Base-by-base conservation (phyloP, 2,329 filamentous ascomycete species). In the Colletotrichum sp. region DNA sequence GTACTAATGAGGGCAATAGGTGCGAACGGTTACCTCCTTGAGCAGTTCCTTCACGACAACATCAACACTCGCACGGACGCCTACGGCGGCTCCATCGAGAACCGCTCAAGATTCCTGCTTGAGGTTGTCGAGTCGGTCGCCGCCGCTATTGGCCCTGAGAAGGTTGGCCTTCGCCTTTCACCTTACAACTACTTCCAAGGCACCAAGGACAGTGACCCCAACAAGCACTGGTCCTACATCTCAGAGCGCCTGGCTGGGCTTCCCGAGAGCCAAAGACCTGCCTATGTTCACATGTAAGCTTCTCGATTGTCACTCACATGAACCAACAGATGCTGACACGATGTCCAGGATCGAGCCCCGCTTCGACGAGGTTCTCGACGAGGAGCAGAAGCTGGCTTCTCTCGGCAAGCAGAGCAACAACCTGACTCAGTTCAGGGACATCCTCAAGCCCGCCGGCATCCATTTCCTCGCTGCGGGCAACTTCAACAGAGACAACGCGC, bases 11-110 rank as follows among this genome's bases (percentile, higher is more conserved):
- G 13, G 0, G 1, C 1, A 3, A 36, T 2, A 73, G 71, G 80
- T 0, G 89, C 88, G 0, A 91, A 92, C 69, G 90, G 90, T 0
- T 93, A 93, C 74, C 83, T 93, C 0, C 80, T 92, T 6, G 90
- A 91, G 62, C 89, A 92, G 57, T 93, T 93, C 77, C 83, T 90
- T 0, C 88, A 86, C 8, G 84, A 86, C 21, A 83, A 85, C 18
- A 86, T 84, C 43, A 91, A 91, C 76, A 79, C 82, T 36, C 83
- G 89, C 5, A 84, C 84, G 0, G 89, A 91, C 76, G 76, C 83
- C 43, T 91, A 90, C 21, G 89, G 89, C 3, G 89, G 89, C 0
- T 85, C 81, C 16, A 80, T 90, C 4, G 84, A 88, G 68, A 90
- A 90, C 70, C 81, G 90, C 2, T 87, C 86, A n/a, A 84, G 88